Conservation (phyloP, 2,329 filamentous ascomycete species). For the Aureobasidium sp. region DNA sequence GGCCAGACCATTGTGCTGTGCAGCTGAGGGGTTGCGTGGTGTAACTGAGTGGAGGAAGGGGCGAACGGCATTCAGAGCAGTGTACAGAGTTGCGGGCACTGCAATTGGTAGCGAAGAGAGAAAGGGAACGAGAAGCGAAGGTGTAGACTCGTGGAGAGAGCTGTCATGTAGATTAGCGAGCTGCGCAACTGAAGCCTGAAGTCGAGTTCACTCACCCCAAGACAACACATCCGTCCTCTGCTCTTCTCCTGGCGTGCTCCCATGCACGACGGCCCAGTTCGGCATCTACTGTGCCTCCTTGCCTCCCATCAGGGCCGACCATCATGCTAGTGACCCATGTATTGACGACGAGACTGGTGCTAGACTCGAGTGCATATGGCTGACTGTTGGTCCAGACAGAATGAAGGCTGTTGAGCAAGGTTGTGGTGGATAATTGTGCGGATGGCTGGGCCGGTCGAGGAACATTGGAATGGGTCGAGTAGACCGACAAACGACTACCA, state of each 20-base stretch:
- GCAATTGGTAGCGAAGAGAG: slow-evolving; percentile 70
- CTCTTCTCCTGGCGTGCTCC: slow-evolving; percentile 91
- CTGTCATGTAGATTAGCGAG: slow-evolving; percentile 36
- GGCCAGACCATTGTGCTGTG: slow-evolving; percentile 70
- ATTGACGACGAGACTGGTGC: slow-evolving; percentile 87
- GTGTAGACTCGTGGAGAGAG: slow-evolving; percentile 79
- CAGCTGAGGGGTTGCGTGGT: slow-evolving; percentile 76
- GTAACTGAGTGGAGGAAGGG: slow-evolving; percentile 85
- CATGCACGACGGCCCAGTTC: slow-evolving; percentile 74
- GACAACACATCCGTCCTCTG: slow-evolving; percentile 90
- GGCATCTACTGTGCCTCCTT: slow-evolving; percentile 71
- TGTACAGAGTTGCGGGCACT: slow-evolving; percentile 66
- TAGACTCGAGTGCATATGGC: slow-evolving; percentile 80
- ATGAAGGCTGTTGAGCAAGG: slow-evolving; percentile 84
- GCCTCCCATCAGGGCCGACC: slow-evolving; percentile 56
- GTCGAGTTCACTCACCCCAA: slow-evolving; percentile 56
- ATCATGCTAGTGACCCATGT: slow-evolving; percentile 83
- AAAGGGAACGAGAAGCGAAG: slow-evolving; percentile 75
- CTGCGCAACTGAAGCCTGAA: neutral
- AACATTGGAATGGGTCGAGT: slow-evolving; percentile 51
- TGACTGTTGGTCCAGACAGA: slow-evolving; percentile 75
- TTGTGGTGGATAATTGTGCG: slow-evolving; percentile 82
- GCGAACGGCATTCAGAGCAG: slow-evolving; percentile 69
- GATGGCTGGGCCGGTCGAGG: slow-evolving; percentile 54
- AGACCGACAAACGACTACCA: slow-evolving; percentile 50